Evolutionary conservation across 441 rosid species (phyloP).

Genomic region (Mallotus japonicus): DNA sequence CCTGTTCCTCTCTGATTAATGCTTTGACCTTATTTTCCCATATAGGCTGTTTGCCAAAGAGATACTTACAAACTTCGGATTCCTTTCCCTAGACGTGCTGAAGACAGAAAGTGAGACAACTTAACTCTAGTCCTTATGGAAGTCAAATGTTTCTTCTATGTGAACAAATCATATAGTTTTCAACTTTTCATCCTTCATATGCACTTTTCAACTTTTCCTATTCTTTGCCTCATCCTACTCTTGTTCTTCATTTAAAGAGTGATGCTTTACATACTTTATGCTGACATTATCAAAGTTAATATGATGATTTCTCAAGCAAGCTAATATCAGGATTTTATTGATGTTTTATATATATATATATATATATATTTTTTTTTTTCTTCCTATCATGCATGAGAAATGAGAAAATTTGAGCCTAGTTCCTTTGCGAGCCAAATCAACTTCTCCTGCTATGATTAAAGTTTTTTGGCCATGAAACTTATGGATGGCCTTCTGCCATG

Average conservation of each 20-base stretch:
- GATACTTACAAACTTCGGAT: constrained; percentile 70
- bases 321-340: neutral
- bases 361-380: neutral
- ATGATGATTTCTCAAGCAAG: neutral
- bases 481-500: constrained; percentile 4
- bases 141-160: constrained; percentile 8
- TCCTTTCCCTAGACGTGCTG: constrained; percentile 84
- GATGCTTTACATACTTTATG: neutral
- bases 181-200: constrained; percentile 6
- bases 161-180: neutral
- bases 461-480: neutral
- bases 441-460: constrained; percentile 2
- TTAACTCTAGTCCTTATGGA: constrained; percentile 1
- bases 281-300: neutral
- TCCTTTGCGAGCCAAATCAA: neutral
- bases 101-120: constrained; percentile 69
- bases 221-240: neutral
- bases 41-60: constrained; percentile 72
- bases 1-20: neutral
- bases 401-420: neutral
- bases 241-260: neutral
- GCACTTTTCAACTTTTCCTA: neutral
- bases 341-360: neutral
- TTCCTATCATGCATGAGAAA: neutral
- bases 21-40: constrained; percentile 4